phyloP scores from a whole-genome alignment of 306 rosid genomes.

The Vigna unguiculata region DNA sequence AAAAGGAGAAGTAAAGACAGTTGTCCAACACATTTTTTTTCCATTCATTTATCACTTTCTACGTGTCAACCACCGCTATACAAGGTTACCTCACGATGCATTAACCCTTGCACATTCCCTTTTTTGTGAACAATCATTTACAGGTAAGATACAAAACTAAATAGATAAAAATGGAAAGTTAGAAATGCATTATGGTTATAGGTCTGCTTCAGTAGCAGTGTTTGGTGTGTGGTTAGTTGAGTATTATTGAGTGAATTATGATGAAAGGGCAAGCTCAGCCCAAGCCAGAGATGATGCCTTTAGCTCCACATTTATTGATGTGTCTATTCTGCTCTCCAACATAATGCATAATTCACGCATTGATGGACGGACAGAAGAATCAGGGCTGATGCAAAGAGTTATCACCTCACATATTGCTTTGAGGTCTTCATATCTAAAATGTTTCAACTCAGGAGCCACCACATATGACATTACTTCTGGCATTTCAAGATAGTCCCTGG shows the following conservation, averaged over 20 bases:
- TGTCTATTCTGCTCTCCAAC: conserved; percentile 83
- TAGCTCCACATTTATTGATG: conserved; percentile 71
- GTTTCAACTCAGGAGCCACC: conserved; percentile 92
- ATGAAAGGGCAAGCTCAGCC: conserved; percentile 95
- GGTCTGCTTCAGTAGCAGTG: conserved; percentile 60
- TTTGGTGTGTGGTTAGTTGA: conserved; percentile 61
- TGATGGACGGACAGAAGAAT: conserved; percentile 60
- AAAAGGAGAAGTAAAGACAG: conserved; percentile 27
- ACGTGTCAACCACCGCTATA: conserved; percentile 53
- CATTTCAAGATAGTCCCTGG: conserved; percentile 78
- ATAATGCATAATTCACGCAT: conserved; percentile 73
- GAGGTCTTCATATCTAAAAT: conserved; percentile 83
- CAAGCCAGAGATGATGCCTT: conserved; percentile 92
- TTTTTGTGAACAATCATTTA: conserved; percentile 61
- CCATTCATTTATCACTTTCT: conserved; percentile 38
- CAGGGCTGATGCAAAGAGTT: conserved; percentile 70
- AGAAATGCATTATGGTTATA: conserved; percentile 50
- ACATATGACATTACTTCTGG: conserved; percentile 83
- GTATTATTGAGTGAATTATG: conserved; percentile 58
- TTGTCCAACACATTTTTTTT: conserved; percentile 27
- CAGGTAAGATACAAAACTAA: conserved; percentile 48
- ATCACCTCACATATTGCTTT: conserved; percentile 81
- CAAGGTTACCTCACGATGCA: conserved; percentile 54
- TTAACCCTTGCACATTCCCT: conserved; percentile 45
- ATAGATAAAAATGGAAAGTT: conserved; percentile 24